phyloP scores from a whole-genome alignment of 257 asterid species.

The Catharanthus roseus region DNA sequence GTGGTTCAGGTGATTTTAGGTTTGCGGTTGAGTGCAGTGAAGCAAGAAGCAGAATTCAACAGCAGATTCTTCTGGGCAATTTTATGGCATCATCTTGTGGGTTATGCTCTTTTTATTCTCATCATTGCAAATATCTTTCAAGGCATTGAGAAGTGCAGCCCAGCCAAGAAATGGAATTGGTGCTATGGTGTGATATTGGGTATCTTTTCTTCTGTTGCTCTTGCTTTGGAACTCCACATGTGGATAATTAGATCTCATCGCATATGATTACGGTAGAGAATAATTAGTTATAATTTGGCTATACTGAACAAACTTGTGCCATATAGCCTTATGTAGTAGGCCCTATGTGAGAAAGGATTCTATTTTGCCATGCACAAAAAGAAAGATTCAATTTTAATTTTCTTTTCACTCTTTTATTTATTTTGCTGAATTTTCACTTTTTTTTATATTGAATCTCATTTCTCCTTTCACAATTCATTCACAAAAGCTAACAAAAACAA shows the following conservation, averaged over 20 bases:
- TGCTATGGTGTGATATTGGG: constrained; percentile 28
- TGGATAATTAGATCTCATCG: constrained; percentile 2
- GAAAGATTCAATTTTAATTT: no score
- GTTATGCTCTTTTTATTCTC: constrained; percentile 30
- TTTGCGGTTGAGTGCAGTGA: constrained; percentile 29
- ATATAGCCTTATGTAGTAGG: no score
- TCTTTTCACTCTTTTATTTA: no score
- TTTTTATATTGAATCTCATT: no score
- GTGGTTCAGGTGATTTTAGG: constrained; percentile 31
- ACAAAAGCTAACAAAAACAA: no score
- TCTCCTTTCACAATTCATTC: no score
- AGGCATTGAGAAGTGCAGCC: constrained; percentile 30
- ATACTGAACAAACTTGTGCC: no score
- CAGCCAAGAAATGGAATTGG: constrained; percentile 32
- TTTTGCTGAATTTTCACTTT: no score
- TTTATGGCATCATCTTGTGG: constrained; percentile 34
- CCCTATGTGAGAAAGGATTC: no score
- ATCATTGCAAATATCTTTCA: constrained; percentile 32
- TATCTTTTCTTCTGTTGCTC: constrained; percentile 21
- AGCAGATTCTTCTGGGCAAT: constrained; percentile 33
- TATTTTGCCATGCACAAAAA: no score
- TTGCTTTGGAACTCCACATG: constrained; percentile 23
- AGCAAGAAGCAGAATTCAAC: constrained; percentile 8
- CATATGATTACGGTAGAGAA: no score
- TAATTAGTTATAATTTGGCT: no score